phyloP scores from a whole-genome alignment of 352 stramenopile genomes.

The Pelagophyceae sp. region DNA sequence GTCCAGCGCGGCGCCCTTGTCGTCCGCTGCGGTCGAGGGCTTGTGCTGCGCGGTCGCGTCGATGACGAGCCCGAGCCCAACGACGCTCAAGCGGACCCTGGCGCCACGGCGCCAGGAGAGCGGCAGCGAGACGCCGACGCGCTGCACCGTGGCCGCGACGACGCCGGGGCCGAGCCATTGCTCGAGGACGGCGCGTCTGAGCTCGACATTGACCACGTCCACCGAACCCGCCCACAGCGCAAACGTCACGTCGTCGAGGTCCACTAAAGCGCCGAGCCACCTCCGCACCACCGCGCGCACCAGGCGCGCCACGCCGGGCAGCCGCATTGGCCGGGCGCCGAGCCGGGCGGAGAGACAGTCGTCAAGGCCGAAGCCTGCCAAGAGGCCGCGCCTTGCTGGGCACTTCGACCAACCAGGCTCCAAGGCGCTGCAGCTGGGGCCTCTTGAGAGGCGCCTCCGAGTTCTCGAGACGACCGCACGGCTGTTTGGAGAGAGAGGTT shows the following conservation, averaged over 20 bases:
- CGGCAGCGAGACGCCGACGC: constrained; percentile 2
- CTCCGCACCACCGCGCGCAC: not conserved
- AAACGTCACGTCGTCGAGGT: not conserved
- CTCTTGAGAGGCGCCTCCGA: too few relatives aligned
- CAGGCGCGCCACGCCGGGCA: not conserved
- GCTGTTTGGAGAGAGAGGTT: too few relatives aligned
- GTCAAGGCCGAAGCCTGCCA: too few relatives aligned
- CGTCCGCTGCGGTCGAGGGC: too few relatives aligned
- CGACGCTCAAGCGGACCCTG: not conserved
- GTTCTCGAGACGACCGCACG: too few relatives aligned
- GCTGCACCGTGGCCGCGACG: not conserved
- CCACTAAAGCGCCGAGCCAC: constrained; percentile 6
- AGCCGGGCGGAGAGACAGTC: too few relatives aligned
- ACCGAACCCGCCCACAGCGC: not conserved
- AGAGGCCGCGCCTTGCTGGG: too few relatives aligned
- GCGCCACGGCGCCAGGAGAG: constrained; percentile 5
- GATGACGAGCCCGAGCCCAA: not conserved
- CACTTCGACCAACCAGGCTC: too few relatives aligned
- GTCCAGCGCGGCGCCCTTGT: not conserved
- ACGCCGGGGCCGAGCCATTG: not conserved
- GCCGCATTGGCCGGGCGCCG: too few relatives aligned
- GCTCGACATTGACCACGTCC: not conserved
- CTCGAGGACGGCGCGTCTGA: not conserved
- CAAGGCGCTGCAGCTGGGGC: too few relatives aligned
- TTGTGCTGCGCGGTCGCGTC: not conserved